Evolutionary conservation across 108 stramenopile species (phyloP).

Genomic region (Epithemia pelagica): DNA sequence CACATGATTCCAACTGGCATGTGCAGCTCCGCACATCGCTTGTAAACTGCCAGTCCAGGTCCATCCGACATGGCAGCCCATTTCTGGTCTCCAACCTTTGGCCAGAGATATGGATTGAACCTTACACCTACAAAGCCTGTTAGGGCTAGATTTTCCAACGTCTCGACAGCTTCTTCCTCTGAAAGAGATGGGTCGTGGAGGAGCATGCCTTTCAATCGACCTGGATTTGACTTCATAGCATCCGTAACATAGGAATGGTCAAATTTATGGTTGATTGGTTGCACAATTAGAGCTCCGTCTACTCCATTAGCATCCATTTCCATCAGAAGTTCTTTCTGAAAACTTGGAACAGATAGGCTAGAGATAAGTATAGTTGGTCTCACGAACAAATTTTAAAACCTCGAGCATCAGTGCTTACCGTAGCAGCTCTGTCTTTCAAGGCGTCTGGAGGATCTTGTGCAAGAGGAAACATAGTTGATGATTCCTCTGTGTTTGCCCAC

Average conservation of each 20-base stretch:
- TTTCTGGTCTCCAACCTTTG: conserved; percentile 21
- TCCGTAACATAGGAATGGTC: conserved; percentile 77
- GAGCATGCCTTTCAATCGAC: conserved; percentile 81
- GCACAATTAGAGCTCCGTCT: conserved; percentile 79
- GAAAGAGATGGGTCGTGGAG: conserved; percentile 64
- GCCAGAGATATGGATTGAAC: conserved; percentile 87
- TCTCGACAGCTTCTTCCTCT: conserved; percentile 48
- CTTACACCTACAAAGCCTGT: conserved; percentile 80
- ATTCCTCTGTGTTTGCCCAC: conserved; percentile 57
- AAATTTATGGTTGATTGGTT: conserved; percentile 88
- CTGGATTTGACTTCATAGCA: conserved; percentile 55
- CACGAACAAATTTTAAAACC: too few relatives aligned
- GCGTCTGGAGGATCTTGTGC: conserved; percentile 59
- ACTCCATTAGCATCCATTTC: conserved; percentile 70
- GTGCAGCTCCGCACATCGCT: conserved; percentile 68
- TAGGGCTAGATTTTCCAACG: conserved; percentile 56
- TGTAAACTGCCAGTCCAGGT: conserved; percentile 53
- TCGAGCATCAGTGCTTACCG: conserved; percentile 6
- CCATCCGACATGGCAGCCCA: conserved; percentile 35
- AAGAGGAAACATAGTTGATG: conserved; percentile 45
- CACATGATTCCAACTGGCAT: conserved; percentile 87
- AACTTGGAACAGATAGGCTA: background rate
- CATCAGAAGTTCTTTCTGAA: conserved; percentile 28
- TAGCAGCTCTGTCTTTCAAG: conserved; percentile 43
- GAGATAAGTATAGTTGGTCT: background rate